Percentiles rank a stretch among this genome's conserved stretches.
These are phyloP conservation scores for Sambucus nigra DNA, from an alignment of 129 eudicot species.

Conservation along the genomic window DNA sequence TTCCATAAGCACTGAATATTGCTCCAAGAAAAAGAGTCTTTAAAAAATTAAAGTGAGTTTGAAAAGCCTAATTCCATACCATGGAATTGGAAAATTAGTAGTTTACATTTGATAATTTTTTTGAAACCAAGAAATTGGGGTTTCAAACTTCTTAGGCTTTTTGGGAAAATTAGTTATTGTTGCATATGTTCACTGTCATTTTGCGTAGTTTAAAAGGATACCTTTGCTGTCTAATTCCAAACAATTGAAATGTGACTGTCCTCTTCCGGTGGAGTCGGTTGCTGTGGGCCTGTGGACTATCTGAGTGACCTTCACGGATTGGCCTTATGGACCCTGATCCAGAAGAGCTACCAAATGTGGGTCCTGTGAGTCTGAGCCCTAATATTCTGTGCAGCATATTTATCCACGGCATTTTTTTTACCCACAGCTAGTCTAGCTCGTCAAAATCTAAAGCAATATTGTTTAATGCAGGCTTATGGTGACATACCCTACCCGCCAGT, in stretches of 20 bases:
- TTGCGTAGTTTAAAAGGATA: neutral
- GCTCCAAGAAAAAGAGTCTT: too few relatives aligned
- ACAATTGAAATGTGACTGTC: conserved; percentile 1
- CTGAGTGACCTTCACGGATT: neutral
- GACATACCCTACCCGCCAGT: too few relatives aligned
- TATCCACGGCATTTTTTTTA: too few relatives aligned
- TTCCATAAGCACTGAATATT: too few relatives aligned
- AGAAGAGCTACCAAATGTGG: too few relatives aligned
- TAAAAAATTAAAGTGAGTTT: too few relatives aligned
- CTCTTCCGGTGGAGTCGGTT: neutral
- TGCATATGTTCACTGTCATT: neutral
- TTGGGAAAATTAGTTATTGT: too few relatives aligned
- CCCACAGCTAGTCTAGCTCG: neutral
- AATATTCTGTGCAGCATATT: neutral
- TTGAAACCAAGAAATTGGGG: too few relatives aligned
- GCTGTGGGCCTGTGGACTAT: neutral
- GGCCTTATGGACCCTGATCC: neutral
- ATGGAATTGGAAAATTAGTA: too few relatives aligned
- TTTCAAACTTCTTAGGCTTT: too few relatives aligned
- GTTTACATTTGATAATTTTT: too few relatives aligned
- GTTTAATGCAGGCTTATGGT: neutral
- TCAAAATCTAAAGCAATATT: neutral
- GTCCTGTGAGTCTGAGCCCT: neutral
- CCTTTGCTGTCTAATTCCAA: neutral
- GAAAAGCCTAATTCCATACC: too few relatives aligned